Base-by-base conservation (phyloP, 2,329 filamentous ascomycete genomes). In the Penicillium sp. region DNA sequence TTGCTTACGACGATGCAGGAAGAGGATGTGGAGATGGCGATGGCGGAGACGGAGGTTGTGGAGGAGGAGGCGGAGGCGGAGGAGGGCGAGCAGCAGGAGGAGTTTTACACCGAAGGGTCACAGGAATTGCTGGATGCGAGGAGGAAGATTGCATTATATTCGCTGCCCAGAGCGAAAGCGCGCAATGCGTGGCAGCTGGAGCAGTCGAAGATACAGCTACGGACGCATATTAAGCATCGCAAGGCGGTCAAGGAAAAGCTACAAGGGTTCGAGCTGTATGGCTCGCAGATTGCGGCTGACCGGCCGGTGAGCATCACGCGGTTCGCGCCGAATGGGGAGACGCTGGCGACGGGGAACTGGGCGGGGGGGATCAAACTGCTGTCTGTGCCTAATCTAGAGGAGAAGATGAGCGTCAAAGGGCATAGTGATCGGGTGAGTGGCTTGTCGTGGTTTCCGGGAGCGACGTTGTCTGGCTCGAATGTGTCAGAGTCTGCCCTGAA, bases 281-380 rank as follows among this genome's bases (percentile, higher is more conserved):
- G 91, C 18, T 95, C 90, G 68, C 94, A 99, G 74, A 93, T 91
- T 58, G 91, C 91, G 0, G 91, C 91, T 50, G 92, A 97, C 63
- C 82, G 94, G 40, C 90, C 96, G 20, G 85, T 99, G 55, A 93
- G 91, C 72, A 93, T 97, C 75, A 90, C 91, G 48, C 85, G 94
- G 56, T 92, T 99, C 74, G 87, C 93, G 7, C 94, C 94, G 0
- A 88, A 89, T 65, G 90, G 91, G 16, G 81, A 93, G 69, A 80
- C 88, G 9, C 82, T 97, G 35, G 94, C 93, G 3, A 90, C 91
- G 2, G 94, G 94, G 40, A 96, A 95, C 68, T 97, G 92, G 91
- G 89, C 87, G 52, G 94, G 94, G 52, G 88, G 90, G 51, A 86
- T 99, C 62, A 93, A 91, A 66, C 76, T 99, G 57, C 82, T 97